A percentile compares a stretch with the other conserved stretches of the same genome.
Conservation (phyloP, 306 rosid genomes). For the barrel medic (Medicago truncatula) region MtrunA17r5.0-ANR NC_053046.1:13529001-13529500, state of each 20-base stretch:
- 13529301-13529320: constrained; percentile 25
- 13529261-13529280: constrained; percentile 10
- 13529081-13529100: constrained; percentile 65
- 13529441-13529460: constrained; percentile 27
- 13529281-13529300: constrained; percentile 36
- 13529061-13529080: constrained; percentile 73
- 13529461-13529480: constrained; percentile 17
- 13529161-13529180: constrained; percentile 62
- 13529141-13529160: constrained; percentile 73
- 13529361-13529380: constrained; percentile 25
- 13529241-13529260: constrained; percentile 34
- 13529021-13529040: constrained; percentile 75
- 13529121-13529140: constrained; percentile 68
- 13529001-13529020: constrained; percentile 56
- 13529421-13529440: constrained; percentile 15
- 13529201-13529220: constrained; percentile 28
- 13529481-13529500: constrained; percentile 25
- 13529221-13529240: constrained; percentile 31
- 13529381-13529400: constrained; percentile 11
- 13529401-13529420: constrained; percentile 55
- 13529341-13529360: constrained; percentile 34
- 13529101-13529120: constrained; percentile 68
- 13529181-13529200: constrained; percentile 27
- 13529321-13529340: constrained; percentile 18
- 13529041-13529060: constrained; percentile 86